phyloP scores from a whole-genome alignment of 2,329 filamentous ascomycete genomes.

The Venturia pyrina region DNA sequence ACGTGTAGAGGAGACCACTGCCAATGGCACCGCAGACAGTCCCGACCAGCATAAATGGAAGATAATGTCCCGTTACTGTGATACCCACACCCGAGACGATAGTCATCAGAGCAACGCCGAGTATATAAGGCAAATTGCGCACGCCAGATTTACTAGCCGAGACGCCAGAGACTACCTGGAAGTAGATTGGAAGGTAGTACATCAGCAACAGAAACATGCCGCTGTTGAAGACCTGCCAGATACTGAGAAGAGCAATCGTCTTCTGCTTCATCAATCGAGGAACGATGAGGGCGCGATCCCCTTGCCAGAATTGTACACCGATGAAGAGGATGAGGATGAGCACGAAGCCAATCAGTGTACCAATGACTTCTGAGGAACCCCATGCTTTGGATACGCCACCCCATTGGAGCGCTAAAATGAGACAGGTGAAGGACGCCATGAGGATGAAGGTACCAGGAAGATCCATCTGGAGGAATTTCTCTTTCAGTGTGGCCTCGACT shows the following conservation, averaged over 20 bases:
- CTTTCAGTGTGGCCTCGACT: constrained; percentile 18
- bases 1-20: constrained; percentile 33
- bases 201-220: constrained; percentile 29
- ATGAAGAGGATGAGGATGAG: constrained; percentile 22
- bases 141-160: constrained; percentile 30
- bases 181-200: constrained; percentile 39
- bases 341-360: constrained; percentile 30
- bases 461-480: constrained; percentile 36
- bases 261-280: constrained; percentile 29
- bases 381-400: constrained; percentile 25
- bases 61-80: constrained; percentile 25
- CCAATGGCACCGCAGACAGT: constrained; percentile 23
- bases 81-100: constrained; percentile 19
- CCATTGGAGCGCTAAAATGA: constrained; percentile 38
- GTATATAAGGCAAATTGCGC: constrained; percentile 32
- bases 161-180: constrained; percentile 31
- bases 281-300: constrained; percentile 32
- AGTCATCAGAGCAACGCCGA: constrained; percentile 20
- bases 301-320: constrained; percentile 25
- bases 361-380: constrained; percentile 32
- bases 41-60: constrained; percentile 24
- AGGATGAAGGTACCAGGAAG: constrained; percentile 31
- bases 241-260: constrained; percentile 24
- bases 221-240: constrained; percentile 27
- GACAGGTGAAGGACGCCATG: constrained; percentile 29